Conservation (phyloP, 2,329 filamentous ascomycete species). For the Diplodia sapinea region DNA sequence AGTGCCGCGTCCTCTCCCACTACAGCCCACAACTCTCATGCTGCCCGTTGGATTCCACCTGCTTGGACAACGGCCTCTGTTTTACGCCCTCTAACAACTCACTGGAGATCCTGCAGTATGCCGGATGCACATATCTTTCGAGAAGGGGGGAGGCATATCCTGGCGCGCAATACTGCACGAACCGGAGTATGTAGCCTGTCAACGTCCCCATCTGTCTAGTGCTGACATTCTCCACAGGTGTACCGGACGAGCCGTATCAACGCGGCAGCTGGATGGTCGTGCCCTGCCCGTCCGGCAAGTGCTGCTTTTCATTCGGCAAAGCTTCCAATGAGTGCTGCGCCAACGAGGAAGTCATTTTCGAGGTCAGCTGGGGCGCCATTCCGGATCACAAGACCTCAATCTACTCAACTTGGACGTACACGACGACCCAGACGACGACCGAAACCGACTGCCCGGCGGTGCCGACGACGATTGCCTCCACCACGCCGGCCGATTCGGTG, state of each 20-base stretch:
- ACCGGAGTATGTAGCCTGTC: background rate
- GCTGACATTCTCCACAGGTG: background rate
- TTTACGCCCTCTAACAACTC: background rate
- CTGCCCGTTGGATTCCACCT: conserved; percentile 5
- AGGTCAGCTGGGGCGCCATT: conserved; percentile 8
- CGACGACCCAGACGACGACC: background rate
- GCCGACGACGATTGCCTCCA: background rate
- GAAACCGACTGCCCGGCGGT: conserved; percentile 26
- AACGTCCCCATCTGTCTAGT: too few relatives aligned
- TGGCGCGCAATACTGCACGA: background rate
- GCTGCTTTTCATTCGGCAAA: background rate
- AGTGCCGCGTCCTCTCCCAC: background rate
- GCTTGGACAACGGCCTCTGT: conserved; percentile 1
- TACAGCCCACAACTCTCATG: background rate
- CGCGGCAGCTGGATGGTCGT: background rate
- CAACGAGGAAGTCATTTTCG: background rate
- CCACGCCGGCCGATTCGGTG: background rate
- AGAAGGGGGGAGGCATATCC: background rate
- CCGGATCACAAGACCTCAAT: background rate
- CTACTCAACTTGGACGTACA: background rate
- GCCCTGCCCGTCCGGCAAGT: background rate
- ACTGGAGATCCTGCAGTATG: background rate
- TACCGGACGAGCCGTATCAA: background rate
- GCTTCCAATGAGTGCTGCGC: conserved; percentile 3
- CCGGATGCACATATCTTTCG: background rate